Evolutionary conservation across 306 rosid species (phyloP).

Genomic region (Canavalia gladiata): DNA sequence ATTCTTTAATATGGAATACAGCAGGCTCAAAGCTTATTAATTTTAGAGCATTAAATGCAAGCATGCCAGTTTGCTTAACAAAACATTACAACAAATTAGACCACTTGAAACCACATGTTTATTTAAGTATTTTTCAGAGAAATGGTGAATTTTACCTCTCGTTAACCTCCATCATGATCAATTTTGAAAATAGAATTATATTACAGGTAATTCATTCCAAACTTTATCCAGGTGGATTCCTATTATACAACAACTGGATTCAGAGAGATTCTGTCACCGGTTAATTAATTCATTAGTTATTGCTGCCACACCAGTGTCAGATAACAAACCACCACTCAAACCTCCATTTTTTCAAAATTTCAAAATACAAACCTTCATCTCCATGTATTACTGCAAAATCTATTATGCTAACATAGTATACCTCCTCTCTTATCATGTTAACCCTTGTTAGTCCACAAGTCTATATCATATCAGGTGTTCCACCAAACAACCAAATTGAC

Average conservation of each 20-base stretch:
- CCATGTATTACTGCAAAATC: not conserved
- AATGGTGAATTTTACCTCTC: constrained; percentile 33
- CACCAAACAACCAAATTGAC: constrained; percentile 21
- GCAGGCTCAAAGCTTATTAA: not conserved
- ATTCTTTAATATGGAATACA: constrained; percentile 17
- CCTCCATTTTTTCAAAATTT: constrained; percentile 32
- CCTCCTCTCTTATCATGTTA: not conserved
- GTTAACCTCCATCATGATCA: constrained; percentile 27
- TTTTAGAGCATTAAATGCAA: constrained; percentile 15
- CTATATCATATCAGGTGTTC: constrained; percentile 19
- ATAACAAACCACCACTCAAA: constrained; percentile 37
- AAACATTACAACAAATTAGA: constrained; percentile 28
- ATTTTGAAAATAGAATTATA: constrained; percentile 20
- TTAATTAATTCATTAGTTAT: constrained; percentile 14
- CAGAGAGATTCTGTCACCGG: constrained; percentile 18
- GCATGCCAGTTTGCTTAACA: constrained; percentile 28
- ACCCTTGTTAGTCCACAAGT: constrained; percentile 10
- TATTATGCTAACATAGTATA: not conserved
- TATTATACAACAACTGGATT: constrained; percentile 23
- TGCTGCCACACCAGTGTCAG: constrained; percentile 21
- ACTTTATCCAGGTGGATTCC: constrained; percentile 30
- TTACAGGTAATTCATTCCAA: constrained; percentile 17
- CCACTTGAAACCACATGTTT: constrained; percentile 9
- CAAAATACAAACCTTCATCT: constrained; percentile 26
- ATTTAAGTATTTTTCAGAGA: constrained; percentile 13